Conservation (phyloP, 176 grass and related monocot genomes). For the Pontederia paniculata region DNA sequence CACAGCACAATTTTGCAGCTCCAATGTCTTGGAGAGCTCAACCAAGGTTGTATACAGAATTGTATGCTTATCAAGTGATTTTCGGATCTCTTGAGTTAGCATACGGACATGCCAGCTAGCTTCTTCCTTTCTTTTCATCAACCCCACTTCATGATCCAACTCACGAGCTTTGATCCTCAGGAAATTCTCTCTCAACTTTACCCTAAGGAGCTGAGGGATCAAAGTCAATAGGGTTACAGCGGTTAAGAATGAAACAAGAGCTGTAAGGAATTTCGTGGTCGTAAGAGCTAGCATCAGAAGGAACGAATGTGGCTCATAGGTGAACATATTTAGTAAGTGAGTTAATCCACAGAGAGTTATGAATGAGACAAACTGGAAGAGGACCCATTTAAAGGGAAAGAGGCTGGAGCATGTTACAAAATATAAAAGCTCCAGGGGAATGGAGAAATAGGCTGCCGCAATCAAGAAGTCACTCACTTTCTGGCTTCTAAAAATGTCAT, state of each 20-base stretch:
- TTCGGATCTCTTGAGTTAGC: conserved; percentile 21
- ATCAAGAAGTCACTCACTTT: conserved; percentile 95
- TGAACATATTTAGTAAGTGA: conserved; percentile 12
- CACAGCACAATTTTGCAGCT: conserved; percentile 16
- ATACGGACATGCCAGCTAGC: conserved; percentile 15
- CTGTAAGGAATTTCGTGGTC: conserved; percentile 9
- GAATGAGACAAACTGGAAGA: conserved; percentile 79
- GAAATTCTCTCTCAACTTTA: conserved; percentile 16
- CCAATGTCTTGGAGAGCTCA: conserved; percentile 14
- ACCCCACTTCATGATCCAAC: conserved; percentile 8
- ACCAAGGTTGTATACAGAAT: conserved; percentile 21
- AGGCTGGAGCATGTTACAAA: conserved; percentile 67
- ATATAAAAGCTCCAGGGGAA: conserved; percentile 83
- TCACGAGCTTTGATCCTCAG: conserved; percentile 12
- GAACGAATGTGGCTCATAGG: conserved; percentile 4
- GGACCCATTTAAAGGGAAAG: conserved; percentile 90
- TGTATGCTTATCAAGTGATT: conserved; percentile 15
- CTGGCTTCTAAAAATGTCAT: conserved; percentile 76
- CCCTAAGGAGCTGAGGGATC: conserved; percentile 16
- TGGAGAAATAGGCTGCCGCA: conserved; percentile 80
- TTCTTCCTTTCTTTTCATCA: conserved; percentile 22
- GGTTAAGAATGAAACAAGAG: conserved; percentile 9
- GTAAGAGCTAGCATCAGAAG: conserved; percentile 5
- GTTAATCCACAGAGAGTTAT: conserved; percentile 44
- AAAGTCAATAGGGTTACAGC: conserved; percentile 9